Evolutionary conservation across 306 rosid species (phyloP), one percentile per base, ranked within the genome.

Genomic region (Prunus davidiana): DNA sequence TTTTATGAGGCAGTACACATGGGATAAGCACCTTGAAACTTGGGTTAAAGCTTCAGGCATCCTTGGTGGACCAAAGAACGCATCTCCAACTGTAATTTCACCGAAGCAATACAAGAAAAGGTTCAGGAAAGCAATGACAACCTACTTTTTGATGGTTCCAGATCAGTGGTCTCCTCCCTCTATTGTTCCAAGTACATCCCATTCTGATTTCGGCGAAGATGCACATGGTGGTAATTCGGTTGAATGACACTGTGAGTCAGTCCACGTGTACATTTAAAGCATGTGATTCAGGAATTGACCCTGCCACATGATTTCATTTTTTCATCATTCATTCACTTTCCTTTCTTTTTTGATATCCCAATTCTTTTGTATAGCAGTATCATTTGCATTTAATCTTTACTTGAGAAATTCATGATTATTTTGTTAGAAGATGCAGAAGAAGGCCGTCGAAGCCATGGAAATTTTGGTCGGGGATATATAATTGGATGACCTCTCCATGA

Each of bases 21-120:
- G 99, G 99, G 99, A 96, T 87, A 96, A 96, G 82, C 99, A 96
- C 84, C 96, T 96, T 64, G 99, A 96, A 85, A 89, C 98, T 28
- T 96, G 99, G 99, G 98, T 91, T 67, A 96, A 96, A 80, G 91
- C 91, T 83, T 91, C 97, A 3, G 98, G 99, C 69, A 91, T 96
- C 69, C 96, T 96, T n/a, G 99, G 99, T 69, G 99, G 99, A 51
- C 88, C 97, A 75, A 96, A 76, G 86, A 91, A 96, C 72, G 57
- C 96, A 34, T 32, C 96, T 67, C 99, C 99, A 43, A 96, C 99
- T 25, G 96, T 96, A 64, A 87, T 96, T 83, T 93, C 98, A 64
- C 99, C 99, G 0, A 84, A 84, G 68, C 96, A 92, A 71, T 95
- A 95, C 88, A 95, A 95, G 92, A 95, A 89, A 79, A 89, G 99